Evolutionary conservation across 345 rosid genomes (phyloP).

Genomic region (Isatis tinctoria): DNA sequence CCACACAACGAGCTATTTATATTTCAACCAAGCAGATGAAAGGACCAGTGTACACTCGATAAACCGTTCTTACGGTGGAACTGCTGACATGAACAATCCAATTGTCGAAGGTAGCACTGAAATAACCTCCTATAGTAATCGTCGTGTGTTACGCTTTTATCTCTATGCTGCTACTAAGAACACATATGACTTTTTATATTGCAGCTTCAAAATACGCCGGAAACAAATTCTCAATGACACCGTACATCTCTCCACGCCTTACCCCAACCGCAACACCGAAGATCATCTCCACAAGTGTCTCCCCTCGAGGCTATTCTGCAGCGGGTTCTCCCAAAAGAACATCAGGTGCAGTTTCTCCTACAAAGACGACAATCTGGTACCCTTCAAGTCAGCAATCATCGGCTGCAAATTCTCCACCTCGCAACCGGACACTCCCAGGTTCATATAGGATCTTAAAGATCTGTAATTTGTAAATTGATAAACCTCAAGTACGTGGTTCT

Average conservation of each 20-base stretch:
- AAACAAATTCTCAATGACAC: constrained; percentile 70
- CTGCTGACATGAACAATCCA: constrained; percentile 38
- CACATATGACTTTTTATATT: neutral
- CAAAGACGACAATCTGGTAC: constrained; percentile 62
- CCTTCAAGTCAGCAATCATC: constrained; percentile 94
- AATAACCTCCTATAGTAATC: neutral
- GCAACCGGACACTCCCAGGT: constrained; percentile 72
- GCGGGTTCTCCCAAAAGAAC: constrained; percentile 67
- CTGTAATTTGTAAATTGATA: neutral
- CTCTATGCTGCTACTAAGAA: neutral
- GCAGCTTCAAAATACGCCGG: constrained; percentile 50
- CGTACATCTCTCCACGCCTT: constrained; percentile 73
- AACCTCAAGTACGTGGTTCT: neutral
- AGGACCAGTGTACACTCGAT: constrained; percentile 37
- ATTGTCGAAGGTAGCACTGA: constrained; percentile 51
- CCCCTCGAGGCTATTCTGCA: constrained; percentile 75
- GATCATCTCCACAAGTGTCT: constrained; percentile 56
- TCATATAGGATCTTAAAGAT: neutral
- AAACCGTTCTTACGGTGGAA: constrained; percentile 39
- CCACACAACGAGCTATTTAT: neutral
- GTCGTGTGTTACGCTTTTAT: neutral
- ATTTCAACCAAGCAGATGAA: constrained; percentile 39
- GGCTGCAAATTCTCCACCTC: constrained; percentile 94
- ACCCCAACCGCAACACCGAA: constrained; percentile 91
- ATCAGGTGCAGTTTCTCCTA: constrained; percentile 68